Percentiles rank a stretch among this genome's conserved stretches.
phyloP scores from a whole-genome alignment of 148 eudicot species.

The Rhododendron mucronatum region DNA sequence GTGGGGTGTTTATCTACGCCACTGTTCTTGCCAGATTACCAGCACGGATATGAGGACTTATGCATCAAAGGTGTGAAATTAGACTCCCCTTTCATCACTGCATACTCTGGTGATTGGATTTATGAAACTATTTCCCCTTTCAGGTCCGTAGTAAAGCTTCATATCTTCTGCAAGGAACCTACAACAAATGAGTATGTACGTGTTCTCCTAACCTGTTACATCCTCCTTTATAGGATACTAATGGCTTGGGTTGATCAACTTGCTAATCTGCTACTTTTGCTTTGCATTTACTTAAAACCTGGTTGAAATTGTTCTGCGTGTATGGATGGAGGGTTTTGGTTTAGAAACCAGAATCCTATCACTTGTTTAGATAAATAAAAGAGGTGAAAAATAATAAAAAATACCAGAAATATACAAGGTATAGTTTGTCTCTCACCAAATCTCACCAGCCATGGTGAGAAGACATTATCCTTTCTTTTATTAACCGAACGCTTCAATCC shows the following conservation, averaged over 20 bases:
- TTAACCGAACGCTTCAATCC: background rate
- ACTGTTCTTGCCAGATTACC: slow-evolving; percentile 68
- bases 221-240: background rate
- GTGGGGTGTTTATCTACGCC: slow-evolving; percentile 58
- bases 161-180: slow-evolving; percentile 63
- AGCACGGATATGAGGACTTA: slow-evolving; percentile 79
- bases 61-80: slow-evolving; percentile 65
- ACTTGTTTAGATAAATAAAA: background rate
- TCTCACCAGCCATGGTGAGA: background rate
- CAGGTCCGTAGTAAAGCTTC: slow-evolving; percentile 91
- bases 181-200: slow-evolving; percentile 20
- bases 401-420: background rate
- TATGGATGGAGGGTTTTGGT: background rate
- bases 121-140: slow-evolving; percentile 7
- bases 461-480: background rate
- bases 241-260: background rate
- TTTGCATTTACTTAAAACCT: background rate
- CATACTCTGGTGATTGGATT: background rate
- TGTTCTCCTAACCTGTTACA: background rate
- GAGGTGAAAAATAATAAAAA: background rate
- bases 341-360: background rate
- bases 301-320: background rate
- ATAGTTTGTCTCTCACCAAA: background rate
- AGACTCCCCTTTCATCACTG: background rate
- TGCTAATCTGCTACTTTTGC: background rate